Conservation (phyloP, 225 moss, liverwort and hornwort species). For the Physcomitrellopsis africana region DNA sequence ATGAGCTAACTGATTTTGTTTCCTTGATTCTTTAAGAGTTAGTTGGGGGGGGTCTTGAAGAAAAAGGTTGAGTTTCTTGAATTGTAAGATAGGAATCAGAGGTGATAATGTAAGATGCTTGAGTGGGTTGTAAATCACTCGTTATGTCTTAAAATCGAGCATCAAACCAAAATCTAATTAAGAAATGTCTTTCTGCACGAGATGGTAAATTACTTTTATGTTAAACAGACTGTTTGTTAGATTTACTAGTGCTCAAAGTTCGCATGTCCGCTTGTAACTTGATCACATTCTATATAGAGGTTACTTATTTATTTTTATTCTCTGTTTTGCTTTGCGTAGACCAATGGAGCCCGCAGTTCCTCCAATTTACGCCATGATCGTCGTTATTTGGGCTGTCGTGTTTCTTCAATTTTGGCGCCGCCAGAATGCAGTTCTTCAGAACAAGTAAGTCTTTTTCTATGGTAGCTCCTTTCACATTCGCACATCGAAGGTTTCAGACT, state of each 20-base stretch:
- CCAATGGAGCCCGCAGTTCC: slow-evolving; percentile 72
- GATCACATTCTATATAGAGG: not conserved
- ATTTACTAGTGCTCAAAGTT: not conserved
- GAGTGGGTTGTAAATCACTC: slow-evolving; percentile 9
- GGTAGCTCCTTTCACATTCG: slow-evolving; percentile 7
- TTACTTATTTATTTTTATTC: no score
- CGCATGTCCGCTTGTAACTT: not conserved
- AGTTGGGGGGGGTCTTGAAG: slow-evolving; percentile 6
- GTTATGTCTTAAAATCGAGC: not conserved
- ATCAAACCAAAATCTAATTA: not conserved
- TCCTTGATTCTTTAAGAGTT: not conserved
- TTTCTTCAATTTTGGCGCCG: slow-evolving; percentile 99
- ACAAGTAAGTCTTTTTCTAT: slow-evolving; percentile 54
- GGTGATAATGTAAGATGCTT: slow-evolving; percentile 14
- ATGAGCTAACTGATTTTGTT: not conserved
- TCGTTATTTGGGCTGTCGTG: slow-evolving; percentile 93
- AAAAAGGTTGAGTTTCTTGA: slow-evolving; percentile 24
- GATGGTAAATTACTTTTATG: no score
- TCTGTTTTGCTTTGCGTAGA: slow-evolving; percentile 42
- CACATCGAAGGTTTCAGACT: not conserved
- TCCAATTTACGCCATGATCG: slow-evolving; percentile 78
- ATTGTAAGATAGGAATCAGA: slow-evolving; percentile 20
- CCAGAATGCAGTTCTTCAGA: slow-evolving; percentile 66
- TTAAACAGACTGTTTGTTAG: no score
- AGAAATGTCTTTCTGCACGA: no score